Base-by-base conservation (phyloP, 1,284 basidiomycete genomes). In the Microbotryum lychnidis-dioicae region DNA sequence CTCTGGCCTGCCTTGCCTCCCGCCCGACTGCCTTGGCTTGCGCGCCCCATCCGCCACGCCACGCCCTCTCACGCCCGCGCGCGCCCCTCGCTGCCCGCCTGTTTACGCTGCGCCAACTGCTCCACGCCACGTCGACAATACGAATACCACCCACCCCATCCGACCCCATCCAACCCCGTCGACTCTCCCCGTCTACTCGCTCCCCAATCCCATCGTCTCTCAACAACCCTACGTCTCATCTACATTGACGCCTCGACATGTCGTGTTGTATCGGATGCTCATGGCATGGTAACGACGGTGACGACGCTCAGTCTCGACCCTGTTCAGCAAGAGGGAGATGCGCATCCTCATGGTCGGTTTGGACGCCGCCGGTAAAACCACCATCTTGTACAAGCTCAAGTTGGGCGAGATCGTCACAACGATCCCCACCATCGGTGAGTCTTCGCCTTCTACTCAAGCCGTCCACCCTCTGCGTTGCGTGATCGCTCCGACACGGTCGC, bases 321-420 rank as follows among this genome's bases (percentile, higher is more conserved):
- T 99, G 77, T 93, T 98, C 74, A 94, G 94, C 79, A 97, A 97
- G 84, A 96, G 89, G 83, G 96, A 98, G 80, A 97, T 98, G 93
- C 91, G 94, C 70, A 83, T 82, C 72, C 78, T 82, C 67, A 82
- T 82, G 92, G 80, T 97, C 72, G 92, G 92, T 62, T 82, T 97
- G 68, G 92, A 97, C 76, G 92, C 92, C 58, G 68, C 70, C 56
- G 73, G 73, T 69, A 73, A 72, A 63, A 72, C 74, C 42, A 97
- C 96, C 75, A 98, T 97, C 74, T 82, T 98, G 72, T 97, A 97
- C 83, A 97, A 97, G 82, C 83, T 99, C 77, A 97, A 98, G 82
- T 85, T 97, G 60, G 93, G 93, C 77, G 94, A 97, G 81, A 97
- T 94, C 77, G 94, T 98, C 76, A 97, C 94, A 69, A 97, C 94